Evolutionary conservation across 108 stramenopile species (phyloP), one percentile per base, ranked within the genome.

Genomic region (Cyclostephanos tholiformis): DNA sequence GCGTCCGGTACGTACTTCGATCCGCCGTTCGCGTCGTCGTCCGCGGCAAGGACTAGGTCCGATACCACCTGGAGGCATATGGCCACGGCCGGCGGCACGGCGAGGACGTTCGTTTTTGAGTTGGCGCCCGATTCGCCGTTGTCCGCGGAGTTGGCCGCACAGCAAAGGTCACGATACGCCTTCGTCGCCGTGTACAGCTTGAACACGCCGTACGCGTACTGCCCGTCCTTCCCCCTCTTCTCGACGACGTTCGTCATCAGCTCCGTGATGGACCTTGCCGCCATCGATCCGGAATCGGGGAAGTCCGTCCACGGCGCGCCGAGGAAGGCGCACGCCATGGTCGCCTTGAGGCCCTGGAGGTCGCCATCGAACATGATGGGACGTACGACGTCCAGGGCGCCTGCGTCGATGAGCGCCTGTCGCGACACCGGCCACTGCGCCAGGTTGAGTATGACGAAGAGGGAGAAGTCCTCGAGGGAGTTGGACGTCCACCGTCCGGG

Each of bases 161-260:
- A 75, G 67, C 87, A 80, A 32, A 96, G 85, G 65, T 92, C 91
- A 52, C 91, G 85, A 83, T 89, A 95, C 5, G 94, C 94, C 79
- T 95, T 95, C 75, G 89, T 91, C 39, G 92, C 92, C 13, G 92
- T 95, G 83, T 92, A 93, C 17, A 95, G 88, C 87, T 96, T 96
- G 89, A 96, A 96, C 56, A 96, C 95, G 61, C 95, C 95, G 46
- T 92, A 93, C 9, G 95, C 91, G 72, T 96, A 96, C 65, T 96
- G 92, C 30, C 92, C 92, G 80, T 96, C 92, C 80, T 93, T 93
- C 48, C 95, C 95, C 80, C 91, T 92, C 84, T 93, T 96, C 71
- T 93, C 92, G 56, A 92, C 84, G 64, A 95, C 91, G 85, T 93
- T 93, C 56, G 88, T 89, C 91, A 96, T 93, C 75, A 96, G 90